phyloP scores from a whole-genome alignment of 2,329 filamentous ascomycete genomes.

The Cercospora sp. region DNA sequence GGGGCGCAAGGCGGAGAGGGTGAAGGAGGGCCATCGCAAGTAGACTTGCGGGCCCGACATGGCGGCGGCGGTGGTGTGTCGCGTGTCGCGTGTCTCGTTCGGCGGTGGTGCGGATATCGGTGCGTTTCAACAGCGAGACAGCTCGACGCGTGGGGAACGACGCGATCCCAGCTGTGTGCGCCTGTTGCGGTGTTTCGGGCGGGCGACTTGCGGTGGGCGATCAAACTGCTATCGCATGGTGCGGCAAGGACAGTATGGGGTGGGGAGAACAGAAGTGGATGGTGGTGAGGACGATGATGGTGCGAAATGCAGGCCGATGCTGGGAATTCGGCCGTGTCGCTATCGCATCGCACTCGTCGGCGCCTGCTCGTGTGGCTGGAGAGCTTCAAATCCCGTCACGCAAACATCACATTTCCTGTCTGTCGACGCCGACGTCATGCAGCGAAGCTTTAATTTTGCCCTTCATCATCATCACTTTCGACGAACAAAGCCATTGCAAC shows the following conservation, averaged over 20 bases:
- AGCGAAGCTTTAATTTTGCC: background rate
- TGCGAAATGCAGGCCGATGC: background rate
- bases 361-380: background rate
- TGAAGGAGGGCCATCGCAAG: slow-evolving; percentile 29
- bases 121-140: background rate
- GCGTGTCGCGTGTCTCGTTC: background rate
- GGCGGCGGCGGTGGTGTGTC: slow-evolving; percentile 7
- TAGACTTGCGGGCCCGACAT: slow-evolving; percentile 37
- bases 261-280: background rate
- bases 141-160: slow-evolving; percentile 9
- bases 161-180: slow-evolving; percentile 1
- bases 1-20: slow-evolving; percentile 28
- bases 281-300: background rate
- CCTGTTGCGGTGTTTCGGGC: background rate
- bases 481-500: background rate
- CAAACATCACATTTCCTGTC: background rate
- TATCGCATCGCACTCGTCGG: background rate
- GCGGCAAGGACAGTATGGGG: background rate
- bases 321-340: background rate
- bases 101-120: background rate
- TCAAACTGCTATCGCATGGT: slow-evolving; percentile 2
- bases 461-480: background rate
- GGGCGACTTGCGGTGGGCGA: background rate
- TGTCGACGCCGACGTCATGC: background rate
- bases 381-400: background rate